phyloP scores from a whole-genome alignment of 2,329 filamentous ascomycete genomes.

The Colletotrichum cordylinicola region DNA sequence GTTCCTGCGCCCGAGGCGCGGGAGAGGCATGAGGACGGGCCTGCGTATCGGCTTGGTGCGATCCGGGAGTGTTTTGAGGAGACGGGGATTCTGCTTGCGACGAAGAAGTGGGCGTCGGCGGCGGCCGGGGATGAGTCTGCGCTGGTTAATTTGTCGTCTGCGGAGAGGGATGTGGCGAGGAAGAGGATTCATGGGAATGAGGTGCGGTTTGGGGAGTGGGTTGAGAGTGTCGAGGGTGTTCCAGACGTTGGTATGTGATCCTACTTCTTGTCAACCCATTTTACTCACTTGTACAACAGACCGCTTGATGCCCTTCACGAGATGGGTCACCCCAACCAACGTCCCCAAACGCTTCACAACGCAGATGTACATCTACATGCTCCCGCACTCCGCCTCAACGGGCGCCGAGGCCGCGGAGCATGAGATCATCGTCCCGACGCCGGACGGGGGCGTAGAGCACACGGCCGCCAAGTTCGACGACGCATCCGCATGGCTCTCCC shows the following conservation, averaged over 20 bases:
- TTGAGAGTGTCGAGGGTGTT: slow-evolving; percentile 58
- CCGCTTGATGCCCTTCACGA: slow-evolving; percentile 79
- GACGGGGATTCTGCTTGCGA: slow-evolving; percentile 83
- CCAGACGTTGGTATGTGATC: slow-evolving; percentile 67
- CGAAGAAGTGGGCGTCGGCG: slow-evolving; percentile 30
- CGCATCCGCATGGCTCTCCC: slow-evolving; percentile 71
- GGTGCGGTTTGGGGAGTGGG: slow-evolving; percentile 72
- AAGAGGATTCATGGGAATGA: slow-evolving; percentile 71
- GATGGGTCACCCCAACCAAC: slow-evolving; percentile 85
- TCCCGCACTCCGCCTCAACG: slow-evolving; percentile 61
- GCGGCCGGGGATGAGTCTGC: slow-evolving; percentile 45
- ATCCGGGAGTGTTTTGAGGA: slow-evolving; percentile 95
- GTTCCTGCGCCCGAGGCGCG: slow-evolving; percentile 52
- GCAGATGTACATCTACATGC: slow-evolving; percentile 95
- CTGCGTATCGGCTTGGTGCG: slow-evolving; percentile 80
- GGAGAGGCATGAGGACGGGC: slow-evolving; percentile 71
- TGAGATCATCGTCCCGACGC: slow-evolving; percentile 68
- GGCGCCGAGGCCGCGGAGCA: slow-evolving; percentile 41
- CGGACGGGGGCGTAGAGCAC: slow-evolving; percentile 71
- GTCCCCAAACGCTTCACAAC: slow-evolving; percentile 84
- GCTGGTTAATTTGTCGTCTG: slow-evolving; percentile 66
- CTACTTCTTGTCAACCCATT: neutral
- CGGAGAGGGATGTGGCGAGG: slow-evolving; percentile 69
- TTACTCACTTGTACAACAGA: slow-evolving; percentile 43
- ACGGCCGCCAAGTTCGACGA: slow-evolving; percentile 82